A percentile compares a stretch with the other conserved stretches of the same genome.
phyloP scores from a whole-genome alignment of 345 rosid genomes.

The Jatropha curcas region DNA sequence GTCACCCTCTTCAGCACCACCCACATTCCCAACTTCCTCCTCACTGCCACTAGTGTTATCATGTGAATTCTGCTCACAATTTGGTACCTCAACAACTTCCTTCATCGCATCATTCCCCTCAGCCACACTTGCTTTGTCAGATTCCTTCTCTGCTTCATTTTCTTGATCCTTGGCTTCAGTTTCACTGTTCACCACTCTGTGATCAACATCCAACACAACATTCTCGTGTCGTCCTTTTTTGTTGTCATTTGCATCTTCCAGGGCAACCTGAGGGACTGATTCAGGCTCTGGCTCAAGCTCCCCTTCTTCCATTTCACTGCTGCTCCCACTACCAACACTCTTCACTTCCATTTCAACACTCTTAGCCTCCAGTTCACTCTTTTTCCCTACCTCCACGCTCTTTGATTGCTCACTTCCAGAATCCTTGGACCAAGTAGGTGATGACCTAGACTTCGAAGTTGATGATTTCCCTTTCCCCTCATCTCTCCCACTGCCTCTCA shows the following conservation, averaged over 20 bases:
- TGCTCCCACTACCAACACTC: slow-evolving; percentile 53
- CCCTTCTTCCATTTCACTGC: slow-evolving; percentile 99
- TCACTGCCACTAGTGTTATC: slow-evolving; percentile 17
- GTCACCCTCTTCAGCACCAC: slow-evolving; percentile 24
- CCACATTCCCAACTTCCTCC: slow-evolving; percentile 21
- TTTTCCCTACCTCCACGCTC: slow-evolving; percentile 32
- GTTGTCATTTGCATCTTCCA: slow-evolving; percentile 3
- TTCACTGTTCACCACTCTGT: slow-evolving; percentile 26
- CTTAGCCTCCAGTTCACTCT: slow-evolving; percentile 37
- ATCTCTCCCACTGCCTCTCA: slow-evolving; percentile 30
- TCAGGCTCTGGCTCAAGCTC: slow-evolving; percentile 80
- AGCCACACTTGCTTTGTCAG: slow-evolving; percentile 25
- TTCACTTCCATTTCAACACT: slow-evolving; percentile 42
- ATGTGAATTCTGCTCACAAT: slow-evolving; percentile 32
- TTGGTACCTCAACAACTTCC: slow-evolving; percentile 36
- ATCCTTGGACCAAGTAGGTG: slow-evolving; percentile 85
- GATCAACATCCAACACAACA: slow-evolving; percentile 18
- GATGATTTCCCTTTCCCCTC: slow-evolving; percentile 42
- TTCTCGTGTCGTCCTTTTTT: slow-evolving; percentile 23
- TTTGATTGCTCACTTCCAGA: slow-evolving; percentile 70
- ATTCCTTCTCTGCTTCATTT: slow-evolving; percentile 22
- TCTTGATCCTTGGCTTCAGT: slow-evolving; percentile 23
- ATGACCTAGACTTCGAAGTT: slow-evolving; percentile 53
- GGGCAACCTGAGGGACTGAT: slow-evolving; percentile 19
- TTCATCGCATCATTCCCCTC: slow-evolving; percentile 28